Percentiles rank a stretch among this genome's conserved stretches.
These are phyloP conservation scores for Arachis stenosperma DNA, from an alignment of 306 rosid species.

Conservation along the genomic window DNA sequence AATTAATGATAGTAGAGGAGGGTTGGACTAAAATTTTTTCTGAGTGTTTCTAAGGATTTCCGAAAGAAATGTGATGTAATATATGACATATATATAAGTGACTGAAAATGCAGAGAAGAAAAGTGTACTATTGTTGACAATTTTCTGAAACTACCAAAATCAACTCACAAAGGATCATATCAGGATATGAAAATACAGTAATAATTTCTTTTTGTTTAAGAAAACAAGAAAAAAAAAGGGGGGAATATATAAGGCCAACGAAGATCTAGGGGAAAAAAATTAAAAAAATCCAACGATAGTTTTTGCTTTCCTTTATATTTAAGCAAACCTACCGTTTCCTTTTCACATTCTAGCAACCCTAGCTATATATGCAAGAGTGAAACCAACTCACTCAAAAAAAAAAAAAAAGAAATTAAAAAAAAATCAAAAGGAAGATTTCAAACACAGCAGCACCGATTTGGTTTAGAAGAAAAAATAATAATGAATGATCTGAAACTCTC, in stretches of 20 bases:
- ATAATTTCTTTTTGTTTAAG: no score
- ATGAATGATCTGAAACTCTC: slow-evolving; percentile 2
- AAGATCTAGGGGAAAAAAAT: slow-evolving; percentile 54
- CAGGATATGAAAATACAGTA: slow-evolving; percentile 4
- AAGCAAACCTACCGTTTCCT: slow-evolving; percentile 17
- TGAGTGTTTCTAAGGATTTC: slow-evolving; percentile 2
- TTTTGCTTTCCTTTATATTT: background rate
- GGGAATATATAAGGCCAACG: slow-evolving; percentile 35
- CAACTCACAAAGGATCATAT: slow-evolving; percentile 24
- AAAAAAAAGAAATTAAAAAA: background rate
- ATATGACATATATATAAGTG: background rate
- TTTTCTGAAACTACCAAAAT: slow-evolving; percentile 42
- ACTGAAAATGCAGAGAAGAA: slow-evolving; percentile 34
- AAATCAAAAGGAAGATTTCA: background rate
- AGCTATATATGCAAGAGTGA: slow-evolving; percentile 39
- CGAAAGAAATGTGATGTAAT: slow-evolving; percentile 11
- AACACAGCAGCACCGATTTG: background rate
- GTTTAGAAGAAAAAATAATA: slow-evolving; percentile 31
- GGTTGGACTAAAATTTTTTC: background rate
- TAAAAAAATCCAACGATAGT: slow-evolving; percentile 37
- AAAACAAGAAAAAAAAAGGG: no score
- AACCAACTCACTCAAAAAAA: background rate
- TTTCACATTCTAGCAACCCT: slow-evolving; percentile 42
- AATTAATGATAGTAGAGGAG: background rate
- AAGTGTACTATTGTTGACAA: slow-evolving; percentile 36